phyloP scores from a whole-genome alignment of 345 rosid genomes.

The Salix viminalis region DNA sequence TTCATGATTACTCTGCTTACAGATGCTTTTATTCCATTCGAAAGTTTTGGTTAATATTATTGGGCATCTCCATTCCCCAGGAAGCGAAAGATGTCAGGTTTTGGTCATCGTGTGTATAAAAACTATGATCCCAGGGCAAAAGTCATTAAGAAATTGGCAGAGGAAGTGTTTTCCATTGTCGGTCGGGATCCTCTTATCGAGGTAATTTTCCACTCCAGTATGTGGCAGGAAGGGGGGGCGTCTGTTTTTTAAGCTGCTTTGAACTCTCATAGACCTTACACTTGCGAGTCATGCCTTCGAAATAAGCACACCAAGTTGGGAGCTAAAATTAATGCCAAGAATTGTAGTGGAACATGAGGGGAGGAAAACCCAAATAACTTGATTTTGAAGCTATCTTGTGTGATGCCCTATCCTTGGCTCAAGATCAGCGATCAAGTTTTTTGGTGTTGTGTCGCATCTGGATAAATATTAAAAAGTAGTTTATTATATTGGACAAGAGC shows the following conservation, averaged over 20 bases:
- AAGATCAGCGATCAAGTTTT: too few species aligned
- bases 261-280: too few species aligned
- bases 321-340: too few species aligned
- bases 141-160: constrained; percentile 85
- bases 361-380: too few species aligned
- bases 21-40: neutral
- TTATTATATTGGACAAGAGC: too few species aligned
- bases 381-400: too few species aligned
- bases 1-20: neutral
- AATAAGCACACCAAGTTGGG: too few species aligned
- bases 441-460: too few species aligned
- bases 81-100: constrained; percentile 99
- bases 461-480: too few species aligned
- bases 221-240: neutral
- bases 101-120: constrained; percentile 97
- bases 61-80: constrained; percentile 26
- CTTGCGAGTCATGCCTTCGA: too few species aligned
- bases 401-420: too few species aligned
- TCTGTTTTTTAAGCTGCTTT: neutral
- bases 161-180: constrained; percentile 91
- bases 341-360: too few species aligned
- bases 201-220: constrained; percentile 38
- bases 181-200: constrained; percentile 97
- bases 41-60: constrained; percentile 5
- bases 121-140: constrained; percentile 97